These are phyloP conservation scores for Anaeromyces robustus DNA, from an alignment of 192 early-diverging fungal species.

Conservation along the genomic window DNA sequence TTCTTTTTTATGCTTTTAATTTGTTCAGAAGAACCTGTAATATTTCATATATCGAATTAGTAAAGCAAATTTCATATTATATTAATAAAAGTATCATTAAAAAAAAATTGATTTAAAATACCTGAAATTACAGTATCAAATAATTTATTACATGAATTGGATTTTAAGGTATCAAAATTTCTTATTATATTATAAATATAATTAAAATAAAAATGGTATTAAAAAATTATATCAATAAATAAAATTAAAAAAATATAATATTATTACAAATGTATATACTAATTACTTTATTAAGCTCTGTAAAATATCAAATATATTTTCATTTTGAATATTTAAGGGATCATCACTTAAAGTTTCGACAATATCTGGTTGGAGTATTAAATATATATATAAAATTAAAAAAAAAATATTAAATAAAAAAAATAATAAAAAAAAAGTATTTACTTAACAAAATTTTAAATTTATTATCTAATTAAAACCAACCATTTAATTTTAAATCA, in stretches of 20 bases:
- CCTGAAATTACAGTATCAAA: neutral
- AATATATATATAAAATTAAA: neutral
- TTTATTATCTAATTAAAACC: neutral
- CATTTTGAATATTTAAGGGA: constrained; percentile 11
- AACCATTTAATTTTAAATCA: neutral
- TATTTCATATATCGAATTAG: neutral
- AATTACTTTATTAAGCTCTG: constrained; percentile 61
- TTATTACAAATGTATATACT: constrained; percentile 28
- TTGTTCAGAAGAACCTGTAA: constrained; percentile 44
- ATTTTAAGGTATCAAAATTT: constrained; percentile 17
- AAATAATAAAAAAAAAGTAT: no score
- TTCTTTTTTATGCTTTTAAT: constrained; percentile 39
- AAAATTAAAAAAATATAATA: no score
- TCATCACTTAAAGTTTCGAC: constrained; percentile 17
- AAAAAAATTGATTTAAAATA: neutral
- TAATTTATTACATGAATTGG: constrained; percentile 9
- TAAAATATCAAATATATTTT: constrained; percentile 34
- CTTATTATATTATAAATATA: no score
- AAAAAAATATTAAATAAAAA: no score
- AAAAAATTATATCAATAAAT: no score
- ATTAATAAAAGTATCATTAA: neutral
- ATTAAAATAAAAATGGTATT: no score
- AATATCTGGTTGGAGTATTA: constrained; percentile 7
- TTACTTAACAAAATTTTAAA: no score
- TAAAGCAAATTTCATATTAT: neutral